Evolutionary conservation across 805 yeast genomes (phyloP).

Genomic region (Lachancea kluyveri): DNA sequence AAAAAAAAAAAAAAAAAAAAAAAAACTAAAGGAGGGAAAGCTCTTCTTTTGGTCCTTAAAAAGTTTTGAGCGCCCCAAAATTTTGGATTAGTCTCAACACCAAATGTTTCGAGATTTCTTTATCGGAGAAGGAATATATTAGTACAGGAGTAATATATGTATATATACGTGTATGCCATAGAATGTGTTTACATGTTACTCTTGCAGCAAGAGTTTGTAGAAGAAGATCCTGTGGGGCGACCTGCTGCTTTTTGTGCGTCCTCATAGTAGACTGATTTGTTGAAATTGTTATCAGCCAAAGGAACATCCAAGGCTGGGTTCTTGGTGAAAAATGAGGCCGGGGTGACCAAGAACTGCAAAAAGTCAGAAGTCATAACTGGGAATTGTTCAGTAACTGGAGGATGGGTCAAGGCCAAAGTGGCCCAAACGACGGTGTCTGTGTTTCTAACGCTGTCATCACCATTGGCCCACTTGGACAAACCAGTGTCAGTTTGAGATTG

Average conservation of each 20-base stretch:
- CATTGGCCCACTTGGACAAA: constrained; percentile 63
- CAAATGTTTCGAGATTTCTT: too few species aligned
- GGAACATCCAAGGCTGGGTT: constrained; percentile 80
- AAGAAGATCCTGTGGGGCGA: constrained; percentile 3
- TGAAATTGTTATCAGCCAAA: constrained; percentile 58
- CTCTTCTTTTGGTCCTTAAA: too few species aligned
- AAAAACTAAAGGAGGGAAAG: too few species aligned
- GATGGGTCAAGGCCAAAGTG: constrained; percentile 73
- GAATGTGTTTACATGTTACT: constrained; percentile 9
- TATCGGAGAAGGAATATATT: too few species aligned
- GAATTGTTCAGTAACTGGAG: constrained; percentile 81
- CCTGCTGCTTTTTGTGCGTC: constrained; percentile 21
- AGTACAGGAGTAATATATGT: neutral
- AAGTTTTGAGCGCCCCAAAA: too few species aligned
- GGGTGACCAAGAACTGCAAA: constrained; percentile 59
- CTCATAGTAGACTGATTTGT: constrained; percentile 47
- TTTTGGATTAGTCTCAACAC: too few species aligned
- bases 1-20: too few species aligned
- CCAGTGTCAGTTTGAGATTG: constrained; percentile 71
- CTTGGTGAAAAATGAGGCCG: constrained; percentile 67
- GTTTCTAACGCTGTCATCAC: constrained; percentile 61
- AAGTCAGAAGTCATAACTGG: constrained; percentile 87
- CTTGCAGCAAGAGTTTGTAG: constrained; percentile 13
- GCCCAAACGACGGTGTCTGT: constrained; percentile 77
- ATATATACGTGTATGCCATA: neutral